Base-by-base conservation (phyloP, 331 rosid species). In the Rhamnella rubrinervis region DNA sequence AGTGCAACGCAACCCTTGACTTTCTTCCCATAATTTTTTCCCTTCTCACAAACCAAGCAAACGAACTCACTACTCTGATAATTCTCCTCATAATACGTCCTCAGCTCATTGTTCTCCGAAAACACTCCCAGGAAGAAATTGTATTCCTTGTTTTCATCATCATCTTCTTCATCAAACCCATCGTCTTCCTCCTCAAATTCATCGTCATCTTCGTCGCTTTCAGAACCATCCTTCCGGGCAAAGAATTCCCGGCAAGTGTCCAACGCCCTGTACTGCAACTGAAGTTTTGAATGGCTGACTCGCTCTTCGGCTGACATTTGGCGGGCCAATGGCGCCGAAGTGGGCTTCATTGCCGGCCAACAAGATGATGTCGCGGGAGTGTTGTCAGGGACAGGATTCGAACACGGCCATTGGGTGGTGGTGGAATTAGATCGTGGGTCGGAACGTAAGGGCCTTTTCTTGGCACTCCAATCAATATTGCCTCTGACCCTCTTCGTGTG, bases 21-120 rank as follows among this genome's bases (percentile, higher is more conserved):
- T 82, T 31, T 84, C 75, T 81, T 92, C 61, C 80, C 68, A 4
- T 37, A 60, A 7, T 74, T 88, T 69, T 74, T 86, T 83, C 83
- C 81, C 80, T 85, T 83, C 51, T 66, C 75, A 20, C 91, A 92
- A 38, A 92, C 91, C 75, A 92, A 76, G 59, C 92, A 92, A 38
- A 51, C 69, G 75, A 89, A 92, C 37, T 78, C 88, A 28, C 98
- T 95, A 8, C 31, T 13, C 60, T 87, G 86, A 1, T 12, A 80
- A 47, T 72, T 62, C 65, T 71, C 86, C 73, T 81, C 76, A 26
- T 85, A 92, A 28, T 83, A 83, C 14, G 56, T 55, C 68, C 89
- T 83, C 78, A 92, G 52, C 58, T 73, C 85, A 57, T 50, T 19
- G 18, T 83, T 76, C 73, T 86, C 84, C 73, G 60, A 19, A 49